Conservation (phyloP, 2,329 filamentous ascomycete species). For the Aureobasidium sp. region DNA sequence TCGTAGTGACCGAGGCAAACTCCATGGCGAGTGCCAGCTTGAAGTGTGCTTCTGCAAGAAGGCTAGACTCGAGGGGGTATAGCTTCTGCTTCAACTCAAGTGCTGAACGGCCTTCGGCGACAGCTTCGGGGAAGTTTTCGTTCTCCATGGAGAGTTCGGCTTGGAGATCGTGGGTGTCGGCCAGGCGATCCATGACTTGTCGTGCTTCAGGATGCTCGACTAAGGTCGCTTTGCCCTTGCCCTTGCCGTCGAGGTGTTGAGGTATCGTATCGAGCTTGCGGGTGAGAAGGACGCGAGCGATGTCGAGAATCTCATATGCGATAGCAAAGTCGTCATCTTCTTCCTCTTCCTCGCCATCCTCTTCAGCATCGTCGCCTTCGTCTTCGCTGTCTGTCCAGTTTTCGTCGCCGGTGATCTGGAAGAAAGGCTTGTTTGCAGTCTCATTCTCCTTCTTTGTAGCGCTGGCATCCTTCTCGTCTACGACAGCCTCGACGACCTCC, state of each 20-base stretch:
- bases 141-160: conserved; percentile 97
- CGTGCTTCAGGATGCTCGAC: conserved; percentile 35
- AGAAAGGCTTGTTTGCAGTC: conserved; percentile 64
- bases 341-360: conserved; percentile 40
- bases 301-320: conserved; percentile 57
- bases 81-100: conserved; percentile 73
- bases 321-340: conserved; percentile 58
- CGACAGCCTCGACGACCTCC: conserved; percentile 33
- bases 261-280: conserved; percentile 47
- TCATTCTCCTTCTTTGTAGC: conserved; percentile 27
- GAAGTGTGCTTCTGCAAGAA: conserved; percentile 91
- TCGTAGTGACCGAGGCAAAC: conserved; percentile 72
- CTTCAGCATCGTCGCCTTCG: conserved; percentile 40
- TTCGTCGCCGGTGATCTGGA: conserved; percentile 91
- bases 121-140: conserved; percentile 83
- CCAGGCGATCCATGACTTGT: conserved; percentile 75
- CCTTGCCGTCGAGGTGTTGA: conserved; percentile 40
- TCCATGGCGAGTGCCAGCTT: conserved; percentile 93
- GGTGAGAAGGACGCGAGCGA: conserved; percentile 53
- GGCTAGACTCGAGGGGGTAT: conserved; percentile 71
- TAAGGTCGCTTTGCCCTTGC: conserved; percentile 31
- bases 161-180: conserved; percentile 88
- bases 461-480: conserved; percentile 43
- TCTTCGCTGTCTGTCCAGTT: conserved; percentile 81
- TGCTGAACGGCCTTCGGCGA: conserved; percentile 71